These are phyloP conservation scores for Russula dissimulans DNA, from an alignment of 768 basidiomycete genomes.

Conservation along the genomic window DNA sequence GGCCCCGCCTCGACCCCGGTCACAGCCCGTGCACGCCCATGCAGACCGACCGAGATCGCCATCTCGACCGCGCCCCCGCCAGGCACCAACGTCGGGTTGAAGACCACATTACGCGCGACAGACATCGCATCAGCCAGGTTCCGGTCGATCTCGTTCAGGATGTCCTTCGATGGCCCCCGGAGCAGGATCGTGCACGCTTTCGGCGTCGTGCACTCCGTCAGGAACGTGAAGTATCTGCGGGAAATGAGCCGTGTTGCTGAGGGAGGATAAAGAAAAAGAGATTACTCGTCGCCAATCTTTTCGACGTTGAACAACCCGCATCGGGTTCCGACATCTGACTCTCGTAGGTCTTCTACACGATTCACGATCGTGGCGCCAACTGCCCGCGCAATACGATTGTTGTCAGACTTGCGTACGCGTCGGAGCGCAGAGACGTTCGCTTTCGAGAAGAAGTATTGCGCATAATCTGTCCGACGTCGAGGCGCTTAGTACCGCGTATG, in stretches of 20 bases:
- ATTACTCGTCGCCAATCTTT: conserved; percentile 91
- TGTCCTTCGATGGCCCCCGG: conserved; percentile 95
- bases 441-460: conserved; percentile 83
- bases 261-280: background rate
- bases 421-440: conserved; percentile 88
- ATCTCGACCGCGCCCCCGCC: conserved; percentile 98
- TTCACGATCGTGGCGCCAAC: conserved; percentile 96
- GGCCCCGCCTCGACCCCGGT: conserved; percentile 89
- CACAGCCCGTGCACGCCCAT: conserved; percentile 67
- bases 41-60: conserved; percentile 87
- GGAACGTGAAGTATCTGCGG: conserved; percentile 98
- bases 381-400: conserved; percentile 95
- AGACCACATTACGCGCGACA: conserved; percentile 93
- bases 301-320: conserved; percentile 97
- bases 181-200: conserved; percentile 98
- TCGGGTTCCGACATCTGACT: conserved; percentile 81
- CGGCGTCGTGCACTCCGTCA: conserved; percentile 81
- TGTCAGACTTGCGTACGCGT: conserved; percentile 97
- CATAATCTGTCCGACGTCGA: conserved; percentile 52
- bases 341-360: conserved; percentile 88
- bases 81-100: conserved; percentile 88
- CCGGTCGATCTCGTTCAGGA: conserved; percentile 95
- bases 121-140: conserved; percentile 97
- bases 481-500: background rate
- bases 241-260: conserved; percentile 41